Evolutionary conservation across 306 rosid genomes (phyloP), one percentile per base, ranked within the genome.

Genomic region (Calophaca sinica): DNA sequence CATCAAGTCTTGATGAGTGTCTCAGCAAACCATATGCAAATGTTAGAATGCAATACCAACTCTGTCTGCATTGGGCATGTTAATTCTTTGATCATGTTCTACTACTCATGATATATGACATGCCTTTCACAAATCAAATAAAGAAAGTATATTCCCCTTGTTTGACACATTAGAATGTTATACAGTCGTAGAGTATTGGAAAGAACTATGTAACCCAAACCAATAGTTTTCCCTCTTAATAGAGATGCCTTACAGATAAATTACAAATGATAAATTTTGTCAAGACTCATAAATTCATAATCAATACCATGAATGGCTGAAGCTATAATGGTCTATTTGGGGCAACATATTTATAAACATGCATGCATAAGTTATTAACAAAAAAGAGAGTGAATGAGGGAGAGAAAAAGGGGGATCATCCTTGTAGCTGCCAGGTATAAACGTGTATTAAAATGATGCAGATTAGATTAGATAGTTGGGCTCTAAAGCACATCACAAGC

Each of bases 11-110:
- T 31, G 60, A 54, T 53, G 54, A 75, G 68, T 62, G 32, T 13
- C 61, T 70, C 45, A 9, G 67, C 10, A 78, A 79, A 63, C 46
- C n/a, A 85, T 51, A 66, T 31, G 55, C 54, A 72, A 50, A 5
- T 49, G 9, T 67, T 60, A 31, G 62, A 72, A 15, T 14, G 66
- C 55, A 72, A 50, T 45, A 50, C 35, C 68, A 32, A 65, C 28
- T 69, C 58, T 48, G 52, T 69, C 58, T 48, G 52, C 41, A 65
- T 13, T 49, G 44, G 53, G 33, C 7, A 54, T 31, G 49, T 54
- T 66, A 63, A 62, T 60, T 57, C 52, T 79, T 55, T 65, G 50
- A 62, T 42, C 45, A 49, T 58, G 35, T 67, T 62, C 57, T 38
- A 63, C 60, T 64, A 62, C 49, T 68, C 64, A n/a, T 29, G 50